Percentiles rank a stretch among this genome's conserved stretches.
These are phyloP conservation scores for Nectriaceae sp. DNA, from an alignment of 2,329 filamentous ascomycete genomes.

Conservation along the genomic window DNA sequence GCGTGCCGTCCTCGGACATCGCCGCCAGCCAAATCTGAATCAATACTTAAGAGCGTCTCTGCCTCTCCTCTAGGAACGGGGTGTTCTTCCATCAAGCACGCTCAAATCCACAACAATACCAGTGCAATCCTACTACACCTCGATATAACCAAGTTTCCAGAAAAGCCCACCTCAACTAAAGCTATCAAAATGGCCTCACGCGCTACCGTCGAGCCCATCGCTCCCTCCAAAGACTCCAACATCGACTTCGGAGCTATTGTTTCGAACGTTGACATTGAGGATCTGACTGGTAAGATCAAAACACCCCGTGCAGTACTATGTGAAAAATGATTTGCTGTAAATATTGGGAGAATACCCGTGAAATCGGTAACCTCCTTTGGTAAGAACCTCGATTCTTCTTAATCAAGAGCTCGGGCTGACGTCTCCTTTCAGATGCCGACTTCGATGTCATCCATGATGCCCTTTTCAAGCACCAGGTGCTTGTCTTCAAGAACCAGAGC, in stretches of 20 bases:
- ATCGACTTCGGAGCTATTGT: slow-evolving; percentile 64
- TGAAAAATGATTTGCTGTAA: slow-evolving; percentile 9
- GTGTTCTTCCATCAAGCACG: too few species aligned
- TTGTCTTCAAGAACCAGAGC: slow-evolving; percentile 70
- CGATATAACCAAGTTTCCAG: background rate
- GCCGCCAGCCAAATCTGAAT: too few species aligned
- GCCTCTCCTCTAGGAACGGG: too few species aligned
- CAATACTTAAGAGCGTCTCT: too few species aligned
- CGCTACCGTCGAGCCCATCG: slow-evolving; percentile 40
- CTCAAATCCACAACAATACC: too few species aligned
- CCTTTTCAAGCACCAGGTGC: slow-evolving; percentile 68
- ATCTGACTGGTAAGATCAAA: slow-evolving; percentile 56
- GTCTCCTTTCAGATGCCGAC: slow-evolving; percentile 56
- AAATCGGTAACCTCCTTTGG: slow-evolving; percentile 62
- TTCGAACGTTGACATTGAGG: slow-evolving; percentile 60
- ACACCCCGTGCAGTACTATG: background rate
- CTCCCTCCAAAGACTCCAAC: slow-evolving; percentile 36
- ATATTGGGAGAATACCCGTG: slow-evolving; percentile 55
- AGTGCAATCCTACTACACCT: background rate
- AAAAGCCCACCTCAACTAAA: too few species aligned
- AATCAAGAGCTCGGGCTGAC: slow-evolving; percentile 18
- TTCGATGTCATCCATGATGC: slow-evolving; percentile 65
- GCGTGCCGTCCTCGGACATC: too few species aligned
- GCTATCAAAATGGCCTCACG: slow-evolving; percentile 24
- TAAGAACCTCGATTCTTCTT: slow-evolving; percentile 35